Evolutionary conservation across 306 rosid genomes (phyloP).

Genomic region (Glycyrrhiza uralensis): DNA sequence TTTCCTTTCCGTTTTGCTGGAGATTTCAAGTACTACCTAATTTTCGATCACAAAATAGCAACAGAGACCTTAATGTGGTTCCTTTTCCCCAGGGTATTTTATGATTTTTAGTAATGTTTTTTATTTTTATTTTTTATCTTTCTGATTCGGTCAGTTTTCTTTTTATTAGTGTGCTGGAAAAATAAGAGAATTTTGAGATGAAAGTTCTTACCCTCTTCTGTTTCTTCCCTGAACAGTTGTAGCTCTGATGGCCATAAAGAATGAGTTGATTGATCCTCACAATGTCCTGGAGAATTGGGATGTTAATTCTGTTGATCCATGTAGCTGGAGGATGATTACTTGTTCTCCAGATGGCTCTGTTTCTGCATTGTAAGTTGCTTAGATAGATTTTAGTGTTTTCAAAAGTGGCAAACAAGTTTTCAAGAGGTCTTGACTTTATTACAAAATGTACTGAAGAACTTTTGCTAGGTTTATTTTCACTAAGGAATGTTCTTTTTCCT

Average conservation of each 20-base stretch:
- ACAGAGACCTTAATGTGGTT: slow-evolving; percentile 3
- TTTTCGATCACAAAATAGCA: background rate
- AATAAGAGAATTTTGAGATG: background rate
- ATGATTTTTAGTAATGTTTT: background rate
- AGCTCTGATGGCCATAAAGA: slow-evolving; percentile 85
- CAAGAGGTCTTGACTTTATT: background rate
- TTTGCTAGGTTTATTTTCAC: slow-evolving; percentile 11
- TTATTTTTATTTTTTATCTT: background rate
- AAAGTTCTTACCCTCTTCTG: slow-evolving; percentile 18
- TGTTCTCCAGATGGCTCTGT: slow-evolving; percentile 86
- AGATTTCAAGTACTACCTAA: slow-evolving; percentile 4
- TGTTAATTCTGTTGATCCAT: slow-evolving; percentile 91
- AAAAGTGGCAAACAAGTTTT: slow-evolving; percentile 1
- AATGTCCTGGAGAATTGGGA: slow-evolving; percentile 96
- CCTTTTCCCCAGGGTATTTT: slow-evolving; percentile 4
- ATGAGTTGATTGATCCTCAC: slow-evolving; percentile 72
- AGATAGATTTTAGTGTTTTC: slow-evolving; percentile 4
- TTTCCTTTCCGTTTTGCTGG: background rate
- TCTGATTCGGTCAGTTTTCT: background rate
- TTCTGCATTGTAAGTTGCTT: slow-evolving; percentile 74
- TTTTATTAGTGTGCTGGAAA: background rate
- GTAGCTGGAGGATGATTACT: slow-evolving; percentile 99
- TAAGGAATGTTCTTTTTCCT: background rate
- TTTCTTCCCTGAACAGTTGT: slow-evolving; percentile 53
- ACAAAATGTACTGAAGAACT: background rate